Evolutionary conservation across 495 filamentous ascomycete genomes (phyloP).

Genomic region (Penicillium cataractarum): DNA sequence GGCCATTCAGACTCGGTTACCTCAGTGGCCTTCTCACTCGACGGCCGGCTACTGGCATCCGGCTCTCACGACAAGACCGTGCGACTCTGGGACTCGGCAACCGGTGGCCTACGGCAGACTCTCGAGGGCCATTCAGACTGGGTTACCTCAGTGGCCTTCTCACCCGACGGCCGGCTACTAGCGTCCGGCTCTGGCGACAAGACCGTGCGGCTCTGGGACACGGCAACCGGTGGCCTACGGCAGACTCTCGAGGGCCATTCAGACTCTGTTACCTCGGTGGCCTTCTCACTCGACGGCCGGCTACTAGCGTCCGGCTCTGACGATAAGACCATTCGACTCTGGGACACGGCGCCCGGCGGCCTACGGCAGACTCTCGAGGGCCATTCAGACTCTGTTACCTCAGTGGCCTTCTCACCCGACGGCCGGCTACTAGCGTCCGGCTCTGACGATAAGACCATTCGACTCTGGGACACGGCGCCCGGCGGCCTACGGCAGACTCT

Average conservation of each 20-base stretch:
- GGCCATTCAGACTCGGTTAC: too few species aligned
- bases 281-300: background rate
- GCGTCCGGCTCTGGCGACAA: slow-evolving; percentile 26
- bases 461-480: background rate
- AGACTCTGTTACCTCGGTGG: background rate
- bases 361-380: too few species aligned
- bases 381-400: too few species aligned
- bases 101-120: too few species aligned
- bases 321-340: too few species aligned
- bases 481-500: background rate
- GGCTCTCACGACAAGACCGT: background rate
- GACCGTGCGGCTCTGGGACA: too few species aligned
- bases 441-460: background rate
- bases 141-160: slow-evolving; percentile 27
- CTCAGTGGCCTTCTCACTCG: slow-evolving; percentile 31
- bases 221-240: too few species aligned
- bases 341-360: too few species aligned
- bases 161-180: slow-evolving; percentile 27
- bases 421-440: background rate
- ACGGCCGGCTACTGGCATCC: slow-evolving; percentile 34
- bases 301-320: background rate
- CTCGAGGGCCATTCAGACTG: too few species aligned
- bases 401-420: background rate
- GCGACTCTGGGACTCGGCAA: too few species aligned
- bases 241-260: too few species aligned